These are phyloP conservation scores for Colletotrichum australisinense DNA, from an alignment of 2,329 filamentous ascomycete species.

Conservation along the genomic window DNA sequence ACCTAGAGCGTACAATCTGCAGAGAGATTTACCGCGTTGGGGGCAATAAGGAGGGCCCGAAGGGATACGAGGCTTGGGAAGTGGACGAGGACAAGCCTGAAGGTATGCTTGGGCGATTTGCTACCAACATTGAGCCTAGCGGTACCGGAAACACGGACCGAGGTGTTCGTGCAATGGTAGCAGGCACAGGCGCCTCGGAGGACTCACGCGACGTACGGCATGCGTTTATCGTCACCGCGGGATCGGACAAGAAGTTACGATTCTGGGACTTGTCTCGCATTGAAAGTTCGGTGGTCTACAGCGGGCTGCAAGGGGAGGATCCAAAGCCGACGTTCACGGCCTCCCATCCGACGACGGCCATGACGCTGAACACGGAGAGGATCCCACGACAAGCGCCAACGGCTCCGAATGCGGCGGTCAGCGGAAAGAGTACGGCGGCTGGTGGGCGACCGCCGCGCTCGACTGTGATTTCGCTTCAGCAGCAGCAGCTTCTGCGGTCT, in stretches of 20 bases:
- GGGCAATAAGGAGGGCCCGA: slow-evolving; percentile 68
- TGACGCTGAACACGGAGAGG: slow-evolving; percentile 76
- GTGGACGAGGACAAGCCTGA: slow-evolving; percentile 91
- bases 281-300: slow-evolving; percentile 84
- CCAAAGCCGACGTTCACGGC: slow-evolving; percentile 78
- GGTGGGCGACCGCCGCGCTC: slow-evolving; percentile 71
- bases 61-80: slow-evolving; percentile 84
- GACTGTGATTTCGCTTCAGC: slow-evolving; percentile 88
- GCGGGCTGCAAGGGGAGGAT: slow-evolving; percentile 78
- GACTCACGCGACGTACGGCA: slow-evolving; percentile 79
- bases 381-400: slow-evolving; percentile 53
- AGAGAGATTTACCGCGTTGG: slow-evolving; percentile 87
- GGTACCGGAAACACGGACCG: slow-evolving; percentile 67
- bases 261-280: slow-evolving; percentile 91
- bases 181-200: slow-evolving; percentile 77
- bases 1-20: slow-evolving; percentile 89
- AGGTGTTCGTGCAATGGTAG: slow-evolving; percentile 80
- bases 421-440: slow-evolving; percentile 43
- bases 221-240: slow-evolving; percentile 87
- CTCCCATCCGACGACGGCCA: slow-evolving; percentile 69
- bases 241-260: slow-evolving; percentile 88
- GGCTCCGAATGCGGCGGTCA: slow-evolving; percentile 43
- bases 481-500: slow-evolving; percentile 85
- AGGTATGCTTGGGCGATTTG: slow-evolving; percentile 87
- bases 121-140: slow-evolving; percentile 75